A percentile compares a stretch with the other conserved stretches of the same genome.
Conservation (phyloP, 352 stramenopile species). For the Globisporangium acanthophoron region DNA sequence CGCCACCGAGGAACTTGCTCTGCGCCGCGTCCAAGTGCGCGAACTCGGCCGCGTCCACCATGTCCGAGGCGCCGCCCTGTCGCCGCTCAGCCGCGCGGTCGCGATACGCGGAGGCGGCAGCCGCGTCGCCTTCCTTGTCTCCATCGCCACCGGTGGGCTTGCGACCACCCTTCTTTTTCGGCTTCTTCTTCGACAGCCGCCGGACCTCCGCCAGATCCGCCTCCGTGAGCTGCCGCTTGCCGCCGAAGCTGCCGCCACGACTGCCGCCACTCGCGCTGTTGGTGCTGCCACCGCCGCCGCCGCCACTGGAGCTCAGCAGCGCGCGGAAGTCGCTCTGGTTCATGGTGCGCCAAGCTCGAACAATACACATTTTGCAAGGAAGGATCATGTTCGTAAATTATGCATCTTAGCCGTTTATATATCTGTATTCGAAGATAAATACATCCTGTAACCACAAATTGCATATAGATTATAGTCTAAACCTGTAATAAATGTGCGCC, state of each 20-base stretch:
- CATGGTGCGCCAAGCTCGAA: conserved; percentile 21
- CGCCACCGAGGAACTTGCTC: conserved; percentile 78
- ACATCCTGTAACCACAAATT: too few relatives aligned
- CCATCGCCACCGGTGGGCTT: conserved; percentile 1
- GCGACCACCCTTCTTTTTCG: conserved; percentile 39
- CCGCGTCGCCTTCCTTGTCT: conserved; percentile 1
- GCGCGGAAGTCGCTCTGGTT: conserved; percentile 78
- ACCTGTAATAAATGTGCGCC: too few relatives aligned
- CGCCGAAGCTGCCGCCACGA: conserved; percentile 25
- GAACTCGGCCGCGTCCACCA: conserved; percentile 45
- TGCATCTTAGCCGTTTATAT: too few relatives aligned
- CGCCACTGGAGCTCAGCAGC: conserved; percentile 31
- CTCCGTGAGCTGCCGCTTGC: conserved; percentile 53
- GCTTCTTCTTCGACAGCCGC: conserved; percentile 64
- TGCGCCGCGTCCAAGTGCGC: conserved; percentile 62
- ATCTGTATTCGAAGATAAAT: too few relatives aligned
- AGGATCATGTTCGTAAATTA: too few relatives aligned
- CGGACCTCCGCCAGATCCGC: conserved; percentile 39
- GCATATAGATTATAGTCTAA: too few relatives aligned
- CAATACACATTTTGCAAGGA: too few relatives aligned
- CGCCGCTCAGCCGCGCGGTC: conserved; percentile 68
- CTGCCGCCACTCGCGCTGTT: conserved; percentile 10
- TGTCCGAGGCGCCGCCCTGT: conserved; percentile 24
- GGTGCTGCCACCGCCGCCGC: conserved; percentile 2
- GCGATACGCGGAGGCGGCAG: conserved; percentile 27